Evolutionary conservation across 257 asterid genomes (phyloP).

Genomic region (Salvia rosmarinus): DNA sequence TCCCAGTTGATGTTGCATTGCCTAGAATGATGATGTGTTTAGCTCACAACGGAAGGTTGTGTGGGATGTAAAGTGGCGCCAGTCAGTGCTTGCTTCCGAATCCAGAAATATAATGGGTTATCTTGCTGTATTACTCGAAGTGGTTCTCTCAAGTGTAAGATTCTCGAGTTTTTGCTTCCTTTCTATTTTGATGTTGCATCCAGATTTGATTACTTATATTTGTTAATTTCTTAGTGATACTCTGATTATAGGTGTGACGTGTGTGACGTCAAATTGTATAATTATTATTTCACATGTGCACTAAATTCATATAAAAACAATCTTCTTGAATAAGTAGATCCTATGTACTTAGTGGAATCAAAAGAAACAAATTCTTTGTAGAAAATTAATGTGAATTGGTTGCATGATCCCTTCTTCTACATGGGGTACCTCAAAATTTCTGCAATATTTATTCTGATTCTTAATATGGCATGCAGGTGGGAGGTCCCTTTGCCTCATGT

Average conservation of each 20-base stretch:
- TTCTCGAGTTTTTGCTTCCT: conserved; percentile 3
- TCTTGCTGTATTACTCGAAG: conserved; percentile 90
- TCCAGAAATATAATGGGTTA: conserved; percentile 78
- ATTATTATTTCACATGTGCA: neutral
- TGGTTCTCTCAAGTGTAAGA: conserved; percentile 95
- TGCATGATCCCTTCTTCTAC: conserved; percentile 8
- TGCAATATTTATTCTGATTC: conserved; percentile 30
- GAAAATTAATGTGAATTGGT: neutral
- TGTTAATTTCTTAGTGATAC: neutral
- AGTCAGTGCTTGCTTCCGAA: conserved; percentile 43
- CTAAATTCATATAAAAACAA: neutral
- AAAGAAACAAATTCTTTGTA: neutral
- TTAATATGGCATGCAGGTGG: conserved; percentile 68
- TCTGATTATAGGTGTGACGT: neutral
- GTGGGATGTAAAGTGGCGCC: conserved; percentile 99
- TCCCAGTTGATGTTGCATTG: conserved; percentile 65
- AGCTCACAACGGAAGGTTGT: conserved; percentile 92
- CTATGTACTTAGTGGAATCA: neutral
- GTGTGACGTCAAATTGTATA: neutral
- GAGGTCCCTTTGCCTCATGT: conserved; percentile 88
- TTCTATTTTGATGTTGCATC: conserved; percentile 22
- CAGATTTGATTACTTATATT: neutral
- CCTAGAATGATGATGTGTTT: conserved; percentile 86
- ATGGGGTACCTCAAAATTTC: neutral
- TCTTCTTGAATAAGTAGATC: neutral